Base-by-base conservation (phyloP, 2,329 filamentous ascomycete genomes). In the Fusarium tupiense region DNA sequence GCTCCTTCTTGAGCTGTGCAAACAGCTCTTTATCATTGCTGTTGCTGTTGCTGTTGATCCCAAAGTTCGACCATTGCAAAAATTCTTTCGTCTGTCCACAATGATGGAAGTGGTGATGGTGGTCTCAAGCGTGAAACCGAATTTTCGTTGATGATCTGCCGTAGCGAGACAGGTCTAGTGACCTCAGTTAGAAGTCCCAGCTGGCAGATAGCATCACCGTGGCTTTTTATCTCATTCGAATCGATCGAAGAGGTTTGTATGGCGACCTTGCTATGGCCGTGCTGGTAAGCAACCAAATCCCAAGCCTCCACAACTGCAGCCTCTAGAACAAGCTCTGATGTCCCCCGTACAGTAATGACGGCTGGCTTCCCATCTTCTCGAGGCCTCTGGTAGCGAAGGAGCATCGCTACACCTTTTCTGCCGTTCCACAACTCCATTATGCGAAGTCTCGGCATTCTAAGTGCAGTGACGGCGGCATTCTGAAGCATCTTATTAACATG, bases 341-440 rank as follows among this genome's bases (percentile, higher is more conserved):
- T 80, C 24, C 78, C 79, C 33, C 76, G 72, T 56, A 75, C 8
- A 9, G 74, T 80, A 53, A 81, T 75, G 57, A 69, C 65, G n/a
- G 75, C 72, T 14, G 73, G 20, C 57, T 75, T 66, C 58, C 64
- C 47, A 61, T 72, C 56, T 59, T 59, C 8, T 47, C 19, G 67
- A 61, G 63, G 53, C 47, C 43, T 71, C 60, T 79, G 57, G 64
- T 76, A 80, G 22, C 69, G 71, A 63, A 81, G 79, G 19, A 77
- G 64, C 70, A 78, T 75, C 57, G 79, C 79, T 33, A 79, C 12
- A 24, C 64, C 76, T 37, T 54, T 26, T 67, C 68, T 76, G 10
- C 81, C 81, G 60, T 82, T 82, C 81, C 81, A 83, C 19, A 83
- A 61, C 60, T 82, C 79, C 76, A 83, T 77, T 12, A 70, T 79